Conservation (phyloP, 192 early-diverging fungal genomes). For the Irineochytrium annulatum region DNA sequence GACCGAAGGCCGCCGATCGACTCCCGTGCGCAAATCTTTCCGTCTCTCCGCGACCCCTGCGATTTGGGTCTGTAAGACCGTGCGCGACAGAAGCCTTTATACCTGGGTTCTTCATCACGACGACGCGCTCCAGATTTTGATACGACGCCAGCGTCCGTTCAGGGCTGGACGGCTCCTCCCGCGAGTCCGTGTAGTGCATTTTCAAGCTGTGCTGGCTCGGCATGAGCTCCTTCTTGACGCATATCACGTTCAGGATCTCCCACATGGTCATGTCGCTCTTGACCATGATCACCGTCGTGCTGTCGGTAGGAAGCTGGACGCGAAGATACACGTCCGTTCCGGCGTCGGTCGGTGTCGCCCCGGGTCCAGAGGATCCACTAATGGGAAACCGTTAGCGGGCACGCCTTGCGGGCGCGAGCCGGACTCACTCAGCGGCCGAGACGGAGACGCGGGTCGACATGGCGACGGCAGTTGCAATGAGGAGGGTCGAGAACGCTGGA, state of each 20-base stretch:
- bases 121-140: constrained; percentile 17
- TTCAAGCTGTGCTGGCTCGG: constrained; percentile 35
- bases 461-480: too few species aligned
- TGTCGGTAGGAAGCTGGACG: constrained; percentile 40
- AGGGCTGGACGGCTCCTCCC: constrained; percentile 22
- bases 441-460: too few species aligned
- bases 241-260: constrained; percentile 38
- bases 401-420: too few species aligned
- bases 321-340: constrained; percentile 19
- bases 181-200: constrained; percentile 27
- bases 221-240: constrained; percentile 36
- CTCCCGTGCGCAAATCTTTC: too few species aligned
- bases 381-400: too few species aligned
- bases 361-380: too few species aligned
- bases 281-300: constrained; percentile 41
- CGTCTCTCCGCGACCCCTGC: constrained; percentile 1
- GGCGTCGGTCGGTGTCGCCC: neutral
- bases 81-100: neutral
- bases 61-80: neutral
- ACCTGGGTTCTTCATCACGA: constrained; percentile 25
- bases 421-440: too few species aligned
- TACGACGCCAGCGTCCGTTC: constrained; percentile 15
- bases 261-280: constrained; percentile 39
- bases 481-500: too few species aligned
- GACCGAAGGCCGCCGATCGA: constrained; percentile 25